Conservation (phyloP, 2,329 filamentous ascomycete species). For the Arachnopeziza araneosa region DNA sequence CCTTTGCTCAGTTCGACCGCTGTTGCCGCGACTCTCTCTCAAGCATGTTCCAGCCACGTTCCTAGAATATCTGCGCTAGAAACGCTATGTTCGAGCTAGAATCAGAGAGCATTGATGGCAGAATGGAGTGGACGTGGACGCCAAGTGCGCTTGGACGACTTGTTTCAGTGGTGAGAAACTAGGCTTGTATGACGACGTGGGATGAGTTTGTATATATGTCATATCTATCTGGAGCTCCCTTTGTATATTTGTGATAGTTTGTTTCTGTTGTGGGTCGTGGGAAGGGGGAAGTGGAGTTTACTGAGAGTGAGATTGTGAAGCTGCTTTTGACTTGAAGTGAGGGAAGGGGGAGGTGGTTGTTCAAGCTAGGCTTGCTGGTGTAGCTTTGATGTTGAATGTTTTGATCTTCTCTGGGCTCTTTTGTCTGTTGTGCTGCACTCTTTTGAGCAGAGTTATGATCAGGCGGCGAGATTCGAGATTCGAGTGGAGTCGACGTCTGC, state of each 20-base stretch:
- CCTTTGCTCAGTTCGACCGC: background rate
- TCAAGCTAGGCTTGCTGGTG: background rate
- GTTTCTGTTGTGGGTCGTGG: background rate
- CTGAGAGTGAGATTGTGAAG: background rate
- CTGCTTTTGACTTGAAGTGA: background rate
- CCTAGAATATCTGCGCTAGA: background rate
- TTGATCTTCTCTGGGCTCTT: background rate
- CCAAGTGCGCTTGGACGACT: background rate
- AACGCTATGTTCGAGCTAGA: background rate
- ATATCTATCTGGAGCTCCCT: too few species aligned
- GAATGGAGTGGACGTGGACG: background rate
- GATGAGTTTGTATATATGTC: too few species aligned
- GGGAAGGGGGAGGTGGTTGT: background rate
- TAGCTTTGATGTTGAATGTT: background rate
- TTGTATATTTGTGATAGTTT: background rate
- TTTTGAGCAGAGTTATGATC: background rate
- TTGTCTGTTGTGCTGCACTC: background rate
- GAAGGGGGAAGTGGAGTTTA: background rate
- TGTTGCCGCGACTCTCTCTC: background rate
- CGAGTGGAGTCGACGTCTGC: background rate
- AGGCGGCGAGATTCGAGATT: background rate
- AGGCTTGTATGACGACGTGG: too few species aligned
- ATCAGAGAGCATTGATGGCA: background rate
- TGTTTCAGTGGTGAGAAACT: background rate
- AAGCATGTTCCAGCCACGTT: background rate